phyloP scores from a whole-genome alignment of 495 filamentous ascomycete species.

The Staphylotrichum tortipilum region DNA sequence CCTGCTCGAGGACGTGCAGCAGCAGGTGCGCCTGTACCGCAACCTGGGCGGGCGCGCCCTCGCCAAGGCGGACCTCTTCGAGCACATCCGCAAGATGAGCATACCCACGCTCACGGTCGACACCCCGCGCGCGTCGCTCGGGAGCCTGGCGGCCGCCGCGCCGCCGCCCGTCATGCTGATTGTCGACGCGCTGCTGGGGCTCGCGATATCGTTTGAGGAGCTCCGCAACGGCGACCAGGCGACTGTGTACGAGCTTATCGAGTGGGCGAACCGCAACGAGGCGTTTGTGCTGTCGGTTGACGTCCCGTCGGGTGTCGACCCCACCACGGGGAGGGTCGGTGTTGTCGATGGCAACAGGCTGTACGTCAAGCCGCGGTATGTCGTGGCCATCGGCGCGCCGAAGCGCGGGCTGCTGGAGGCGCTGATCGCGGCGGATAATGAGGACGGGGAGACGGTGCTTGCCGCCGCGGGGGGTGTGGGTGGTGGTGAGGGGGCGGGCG shows the following conservation, averaged over 20 bases:
- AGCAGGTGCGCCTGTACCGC: conserved; percentile 67
- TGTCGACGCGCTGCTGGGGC: conserved; percentile 79
- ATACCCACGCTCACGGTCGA: conserved; percentile 31
- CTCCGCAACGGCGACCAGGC: conserved; percentile 73
- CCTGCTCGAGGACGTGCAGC: conserved; percentile 62
- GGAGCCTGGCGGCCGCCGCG: conserved; percentile 23
- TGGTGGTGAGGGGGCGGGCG: no score
- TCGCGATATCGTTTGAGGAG: conserved; percentile 76
- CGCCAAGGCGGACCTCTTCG: conserved; percentile 46
- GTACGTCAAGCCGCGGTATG: conserved; percentile 63
- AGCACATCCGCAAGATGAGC: conserved; percentile 35
- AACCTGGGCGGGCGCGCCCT: conserved; percentile 66
- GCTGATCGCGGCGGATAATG: conserved; percentile 49
- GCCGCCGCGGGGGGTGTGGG: conserved; percentile 12
- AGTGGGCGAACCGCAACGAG: conserved; percentile 78
- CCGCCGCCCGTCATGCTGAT: conserved; percentile 62
- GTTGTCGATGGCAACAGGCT: conserved; percentile 58
- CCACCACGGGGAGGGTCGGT: conserved; percentile 55
- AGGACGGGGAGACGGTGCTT: conserved; percentile 33
- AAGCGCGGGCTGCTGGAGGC: conserved; percentile 73
- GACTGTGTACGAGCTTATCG: conserved; percentile 70
- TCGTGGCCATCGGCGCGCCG: conserved; percentile 76
- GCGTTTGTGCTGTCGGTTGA: conserved; percentile 73
- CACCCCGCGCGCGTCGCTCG: conserved; percentile 25
- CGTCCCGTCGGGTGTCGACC: conserved; percentile 78